Conservation (phyloP, 2,329 filamentous ascomycete genomes). For the Coniosporium tulheliwenetii region DNA sequence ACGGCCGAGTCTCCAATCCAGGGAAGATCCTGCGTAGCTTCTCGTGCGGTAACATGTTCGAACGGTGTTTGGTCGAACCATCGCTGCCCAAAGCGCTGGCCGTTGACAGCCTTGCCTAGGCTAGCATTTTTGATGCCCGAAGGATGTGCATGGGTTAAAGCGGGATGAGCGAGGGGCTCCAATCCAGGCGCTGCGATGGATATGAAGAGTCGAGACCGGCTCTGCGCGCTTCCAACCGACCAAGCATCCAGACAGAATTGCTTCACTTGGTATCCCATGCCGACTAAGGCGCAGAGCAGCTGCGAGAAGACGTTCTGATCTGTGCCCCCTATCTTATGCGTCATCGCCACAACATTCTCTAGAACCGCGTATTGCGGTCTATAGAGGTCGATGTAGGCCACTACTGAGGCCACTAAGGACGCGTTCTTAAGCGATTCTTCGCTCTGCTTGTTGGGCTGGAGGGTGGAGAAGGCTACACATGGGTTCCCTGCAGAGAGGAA, state of each 20-base stretch:
- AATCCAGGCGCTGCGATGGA: conserved; percentile 53
- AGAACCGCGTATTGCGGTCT: conserved; percentile 59
- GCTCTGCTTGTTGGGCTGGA: conserved; percentile 45
- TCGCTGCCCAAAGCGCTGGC: conserved; percentile 42
- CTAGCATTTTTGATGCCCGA: conserved; percentile 13
- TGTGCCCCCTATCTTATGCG: conserved; percentile 28
- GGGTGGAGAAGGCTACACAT: conserved; percentile 56
- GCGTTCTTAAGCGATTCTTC: conserved; percentile 49
- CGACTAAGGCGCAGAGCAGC: conserved; percentile 56
- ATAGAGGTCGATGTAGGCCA: conserved; percentile 59
- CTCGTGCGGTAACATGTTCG: conserved; percentile 33
- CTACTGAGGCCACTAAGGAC: conserved; percentile 63
- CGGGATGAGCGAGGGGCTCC: conserved; percentile 38
- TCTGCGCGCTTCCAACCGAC: conserved; percentile 50
- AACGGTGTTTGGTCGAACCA: conserved; percentile 42
- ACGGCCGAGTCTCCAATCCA: conserved; percentile 44
- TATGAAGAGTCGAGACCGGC: conserved; percentile 53
- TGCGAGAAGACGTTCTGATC: conserved; percentile 56
- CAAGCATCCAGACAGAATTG: conserved; percentile 55
- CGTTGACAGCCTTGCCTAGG: conserved; percentile 45
- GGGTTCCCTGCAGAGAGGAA: conserved; percentile 60
- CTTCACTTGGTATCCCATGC: conserved; percentile 61
- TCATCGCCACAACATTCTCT: conserved; percentile 61
- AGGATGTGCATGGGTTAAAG: conserved; percentile 48
- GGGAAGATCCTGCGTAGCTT: conserved; percentile 47